Evolutionary conservation across 768 basidiomycete species (phyloP).

Genomic region (Rhodotorula babjevae): DNA sequence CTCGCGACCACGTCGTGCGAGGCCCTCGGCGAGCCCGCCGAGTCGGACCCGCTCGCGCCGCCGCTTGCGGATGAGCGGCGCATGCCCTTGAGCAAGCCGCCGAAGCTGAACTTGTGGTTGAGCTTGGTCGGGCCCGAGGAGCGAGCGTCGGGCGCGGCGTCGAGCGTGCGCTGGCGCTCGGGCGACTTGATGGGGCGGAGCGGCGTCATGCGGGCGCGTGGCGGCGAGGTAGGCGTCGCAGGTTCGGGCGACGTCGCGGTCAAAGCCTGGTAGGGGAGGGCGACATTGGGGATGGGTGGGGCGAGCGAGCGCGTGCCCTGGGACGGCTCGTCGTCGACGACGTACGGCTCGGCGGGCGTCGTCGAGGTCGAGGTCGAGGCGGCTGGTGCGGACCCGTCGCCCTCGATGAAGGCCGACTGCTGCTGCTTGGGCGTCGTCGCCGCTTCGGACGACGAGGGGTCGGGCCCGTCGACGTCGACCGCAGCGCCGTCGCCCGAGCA

Average conservation of each 20-base stretch:
- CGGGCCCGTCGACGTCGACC: neutral
- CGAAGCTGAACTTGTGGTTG: conserved; percentile 7
- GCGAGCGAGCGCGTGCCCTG: neutral
- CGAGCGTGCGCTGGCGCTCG: neutral
- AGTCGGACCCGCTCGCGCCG: neutral
- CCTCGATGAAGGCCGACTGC: neutral
- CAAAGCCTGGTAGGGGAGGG: neutral
- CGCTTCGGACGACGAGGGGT: neutral
- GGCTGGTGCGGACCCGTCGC: no score
- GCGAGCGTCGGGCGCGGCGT: neutral
- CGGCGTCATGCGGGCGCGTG: neutral
- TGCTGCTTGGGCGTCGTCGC: conserved; percentile 14
- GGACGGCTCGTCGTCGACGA: conserved; percentile 8
- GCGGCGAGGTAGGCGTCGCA: neutral
- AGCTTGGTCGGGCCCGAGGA: neutral
- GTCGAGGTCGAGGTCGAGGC: neutral
- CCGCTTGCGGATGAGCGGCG: neutral
- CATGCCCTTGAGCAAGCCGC: neutral
- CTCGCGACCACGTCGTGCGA: conserved; percentile 1
- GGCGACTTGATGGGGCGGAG: neutral
- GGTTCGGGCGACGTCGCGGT: no score
- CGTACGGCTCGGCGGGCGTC: conserved; percentile 8
- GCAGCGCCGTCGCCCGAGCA: neutral
- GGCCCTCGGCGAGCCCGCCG: neutral
- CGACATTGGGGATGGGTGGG: neutral